Conservation (phyloP, 805 yeast genomes). For the Lachancea mirantina region DNA sequence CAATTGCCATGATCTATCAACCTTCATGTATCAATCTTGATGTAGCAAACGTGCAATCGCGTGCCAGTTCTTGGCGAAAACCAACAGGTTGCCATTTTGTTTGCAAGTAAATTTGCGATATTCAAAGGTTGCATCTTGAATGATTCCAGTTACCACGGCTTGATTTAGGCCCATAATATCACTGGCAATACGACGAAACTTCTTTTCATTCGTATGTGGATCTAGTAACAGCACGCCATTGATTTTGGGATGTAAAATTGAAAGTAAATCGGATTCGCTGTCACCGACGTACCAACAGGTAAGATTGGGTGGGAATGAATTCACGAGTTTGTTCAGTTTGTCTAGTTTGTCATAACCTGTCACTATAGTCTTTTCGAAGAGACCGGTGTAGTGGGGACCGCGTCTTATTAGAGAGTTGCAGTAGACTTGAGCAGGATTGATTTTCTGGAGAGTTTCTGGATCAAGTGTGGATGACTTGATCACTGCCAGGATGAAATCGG, state of each 20-base stretch:
- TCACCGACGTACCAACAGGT: slow-evolving; percentile 29
- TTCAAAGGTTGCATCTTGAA: background rate
- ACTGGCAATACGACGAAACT: slow-evolving; percentile 15
- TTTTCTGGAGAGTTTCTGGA: slow-evolving; percentile 1
- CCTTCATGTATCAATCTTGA: no score
- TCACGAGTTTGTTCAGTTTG: slow-evolving; percentile 10
- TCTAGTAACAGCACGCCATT: slow-evolving; percentile 23
- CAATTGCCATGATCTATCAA: no score
- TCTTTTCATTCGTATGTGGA: slow-evolving; percentile 15
- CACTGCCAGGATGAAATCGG: slow-evolving; percentile 20
- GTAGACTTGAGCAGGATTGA: slow-evolving; percentile 11
- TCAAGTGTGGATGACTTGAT: slow-evolving; percentile 9
- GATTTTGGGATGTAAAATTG: slow-evolving; percentile 22
- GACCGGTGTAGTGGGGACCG: slow-evolving; percentile 17
- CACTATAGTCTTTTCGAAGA: slow-evolving; percentile 18
- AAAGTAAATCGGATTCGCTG: slow-evolving; percentile 27
- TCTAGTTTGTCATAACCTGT: slow-evolving; percentile 26
- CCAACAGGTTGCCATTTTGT: slow-evolving; percentile 11
- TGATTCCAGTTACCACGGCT: background rate
- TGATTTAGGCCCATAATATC: slow-evolving; percentile 13
- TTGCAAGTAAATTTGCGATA: slow-evolving; percentile 8
- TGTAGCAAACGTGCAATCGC: slow-evolving; percentile 5
- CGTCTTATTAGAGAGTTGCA: slow-evolving; percentile 21
- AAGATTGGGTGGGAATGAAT: slow-evolving; percentile 1
- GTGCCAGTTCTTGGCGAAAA: slow-evolving; percentile 19